A percentile compares a stretch with the other conserved stretches of the same genome.
Conservation (phyloP, 495 filamentous ascomycete genomes). For the Aspergillus bertholletiae region DNA sequence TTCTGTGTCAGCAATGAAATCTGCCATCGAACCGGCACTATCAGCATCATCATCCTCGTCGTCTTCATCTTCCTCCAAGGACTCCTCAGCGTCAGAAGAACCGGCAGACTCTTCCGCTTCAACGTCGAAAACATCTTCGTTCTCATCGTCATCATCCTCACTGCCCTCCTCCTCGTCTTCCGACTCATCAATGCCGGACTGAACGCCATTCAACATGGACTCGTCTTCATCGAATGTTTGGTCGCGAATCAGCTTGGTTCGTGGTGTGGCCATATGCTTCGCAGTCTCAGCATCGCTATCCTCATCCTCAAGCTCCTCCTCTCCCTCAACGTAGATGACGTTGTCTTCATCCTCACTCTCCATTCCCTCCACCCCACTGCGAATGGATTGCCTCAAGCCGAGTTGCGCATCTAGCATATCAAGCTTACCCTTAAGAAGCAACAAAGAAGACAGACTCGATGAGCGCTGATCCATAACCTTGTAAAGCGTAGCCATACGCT, state of each 20-base stretch:
- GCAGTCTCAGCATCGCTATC: slow-evolving; percentile 36
- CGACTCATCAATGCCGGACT: slow-evolving; percentile 28
- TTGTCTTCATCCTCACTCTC: slow-evolving; percentile 69
- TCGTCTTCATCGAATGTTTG: slow-evolving; percentile 41
- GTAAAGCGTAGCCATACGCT: slow-evolving; percentile 70
- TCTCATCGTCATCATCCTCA: slow-evolving; percentile 38
- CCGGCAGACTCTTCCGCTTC: slow-evolving; percentile 46
- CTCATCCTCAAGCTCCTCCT: slow-evolving; percentile 50
- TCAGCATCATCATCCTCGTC: slow-evolving; percentile 41
- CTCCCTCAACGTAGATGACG: slow-evolving; percentile 84
- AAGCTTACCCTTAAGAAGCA: slow-evolving; percentile 88
- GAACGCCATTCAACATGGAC: slow-evolving; percentile 41
- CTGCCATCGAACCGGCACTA: slow-evolving; percentile 40
- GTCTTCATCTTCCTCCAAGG: slow-evolving; percentile 40
- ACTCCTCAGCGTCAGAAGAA: slow-evolving; percentile 47
- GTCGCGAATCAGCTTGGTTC: slow-evolving; percentile 40
- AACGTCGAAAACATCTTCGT: slow-evolving; percentile 39
- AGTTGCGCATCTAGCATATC: slow-evolving; percentile 89
- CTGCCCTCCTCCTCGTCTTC: slow-evolving; percentile 39
- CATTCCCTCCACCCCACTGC: slow-evolving; percentile 41
- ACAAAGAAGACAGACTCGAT: slow-evolving; percentile 71
- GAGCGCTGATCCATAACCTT: slow-evolving; percentile 83
- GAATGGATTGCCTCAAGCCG: slow-evolving; percentile 64
- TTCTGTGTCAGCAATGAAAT: slow-evolving; percentile 46
- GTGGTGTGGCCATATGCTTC: slow-evolving; percentile 28